Percentiles rank a stretch among this genome's conserved stretches.
phyloP scores from a whole-genome alignment of 345 rosid species.

The Eucalyptus curtisii region DNA sequence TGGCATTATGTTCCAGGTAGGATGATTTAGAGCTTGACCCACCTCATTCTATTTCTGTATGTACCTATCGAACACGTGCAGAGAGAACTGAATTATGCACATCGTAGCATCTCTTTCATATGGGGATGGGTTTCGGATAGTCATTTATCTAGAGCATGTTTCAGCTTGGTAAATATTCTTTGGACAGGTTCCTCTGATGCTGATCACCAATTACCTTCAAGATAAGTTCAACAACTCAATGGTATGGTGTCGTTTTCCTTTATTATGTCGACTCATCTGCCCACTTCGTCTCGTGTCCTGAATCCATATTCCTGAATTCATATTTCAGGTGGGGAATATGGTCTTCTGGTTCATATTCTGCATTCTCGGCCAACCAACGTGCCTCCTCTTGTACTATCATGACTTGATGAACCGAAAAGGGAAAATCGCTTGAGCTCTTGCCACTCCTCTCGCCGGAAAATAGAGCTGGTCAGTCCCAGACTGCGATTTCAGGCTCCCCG shows the following conservation, averaged over 20 bases:
- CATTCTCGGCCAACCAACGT: constrained; percentile 98
- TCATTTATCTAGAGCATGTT: background rate
- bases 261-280: background rate
- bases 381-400: constrained; percentile 84
- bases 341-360: constrained; percentile 89
- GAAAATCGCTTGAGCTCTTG: background rate
- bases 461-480: background rate
- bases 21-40: background rate
- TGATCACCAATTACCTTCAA: constrained; percentile 68
- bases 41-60: background rate
- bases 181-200: constrained; percentile 78
- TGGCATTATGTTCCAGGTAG: constrained; percentile 97
- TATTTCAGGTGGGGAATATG: constrained; percentile 83
- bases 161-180: background rate
- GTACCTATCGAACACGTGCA: background rate
- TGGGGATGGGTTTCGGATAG: background rate
- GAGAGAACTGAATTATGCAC: background rate
- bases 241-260: constrained; percentile 26
- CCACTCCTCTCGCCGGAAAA: background rate
- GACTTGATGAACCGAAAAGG: constrained; percentile 88
- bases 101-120: background rate
- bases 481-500: background rate
- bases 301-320: background rate
- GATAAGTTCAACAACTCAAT: constrained; percentile 58
- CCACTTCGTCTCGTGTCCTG: background rate